Base-by-base conservation (phyloP, 73 alveolate species). In the Symbiodinium natans region DNA sequence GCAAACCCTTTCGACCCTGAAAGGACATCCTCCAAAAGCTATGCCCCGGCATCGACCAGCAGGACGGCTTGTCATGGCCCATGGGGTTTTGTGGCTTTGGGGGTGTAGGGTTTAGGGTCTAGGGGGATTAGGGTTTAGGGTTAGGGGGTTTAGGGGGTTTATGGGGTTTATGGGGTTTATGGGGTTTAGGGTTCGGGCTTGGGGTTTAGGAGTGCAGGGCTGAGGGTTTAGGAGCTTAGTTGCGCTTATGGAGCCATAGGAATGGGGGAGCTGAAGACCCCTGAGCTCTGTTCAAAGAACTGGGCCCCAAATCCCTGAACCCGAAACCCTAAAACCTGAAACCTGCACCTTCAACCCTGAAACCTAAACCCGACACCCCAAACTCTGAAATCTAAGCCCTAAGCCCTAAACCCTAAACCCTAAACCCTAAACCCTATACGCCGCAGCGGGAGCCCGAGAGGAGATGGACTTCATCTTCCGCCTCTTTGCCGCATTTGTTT, bases 391-490 rank as follows among this genome's bases (percentile, higher is more conserved):
- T n/a, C n/a, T n/a, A n/a, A n/a, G n/a, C n/a, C n/a, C n/a, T n/a
- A n/a, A n/a, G n/a, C 68, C n/a, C 68, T 52, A 52, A 52, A 52
- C 68, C 68, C 63, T 2, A 48, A 48, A 5, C 63, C 63, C 63
- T 48, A 1, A 5, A 5, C 63, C 68, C 59, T 46, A 46, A 52
- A 52, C 68, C 68, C 68, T 52, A 52, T 15, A 17, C 63, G 27
- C 68, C 21, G 63, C 19, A 48, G 63, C 27, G 63, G 13, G n/a
- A n/a, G n/a, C n/a, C n/a, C n/a, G n/a, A n/a, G n/a, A n/a, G 77
- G 77, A 63, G 77, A 63, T 63, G 77, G 77, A 63, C 39, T 34
- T 63, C 77, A 63, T 63, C 77, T 63, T 63, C 77, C 77, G 77
- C 68, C 13, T 52, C 68, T 52, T 52, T 27, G 68, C n/a, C 1